These are phyloP conservation scores for Podila horticola DNA, from an alignment of 192 early-diverging fungal species.

Conservation along the genomic window DNA sequence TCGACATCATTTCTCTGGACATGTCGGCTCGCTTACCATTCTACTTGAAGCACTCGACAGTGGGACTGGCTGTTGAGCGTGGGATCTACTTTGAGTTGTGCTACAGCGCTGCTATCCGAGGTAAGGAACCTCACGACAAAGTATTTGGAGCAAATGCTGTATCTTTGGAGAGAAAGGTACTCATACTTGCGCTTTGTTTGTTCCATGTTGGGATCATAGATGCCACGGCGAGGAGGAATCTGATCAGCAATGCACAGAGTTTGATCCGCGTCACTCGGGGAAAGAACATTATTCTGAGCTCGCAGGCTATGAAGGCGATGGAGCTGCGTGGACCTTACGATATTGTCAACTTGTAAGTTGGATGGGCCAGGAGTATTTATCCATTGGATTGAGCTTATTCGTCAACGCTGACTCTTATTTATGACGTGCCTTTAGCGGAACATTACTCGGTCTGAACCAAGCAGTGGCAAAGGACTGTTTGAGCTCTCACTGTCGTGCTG, in stretches of 20 bases:
- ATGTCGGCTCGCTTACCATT: constrained; percentile 71
- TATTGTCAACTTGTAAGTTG: constrained; percentile 82
- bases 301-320: constrained; percentile 74
- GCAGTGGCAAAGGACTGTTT: constrained; percentile 64
- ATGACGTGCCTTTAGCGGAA: constrained; percentile 49
- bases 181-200: background rate
- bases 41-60: constrained; percentile 69
- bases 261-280: constrained; percentile 78
- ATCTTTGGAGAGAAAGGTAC: background rate
- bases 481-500: constrained; percentile 63
- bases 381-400: background rate
- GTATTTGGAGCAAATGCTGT: background rate
- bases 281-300: constrained; percentile 80
- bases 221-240: constrained; percentile 62
- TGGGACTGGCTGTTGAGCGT: constrained; percentile 75
- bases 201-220: constrained; percentile 51
- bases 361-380: no score
- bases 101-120: constrained; percentile 73
- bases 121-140: constrained; percentile 30
- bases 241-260: constrained; percentile 73
- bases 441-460: constrained; percentile 69
- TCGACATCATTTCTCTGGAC: constrained; percentile 88
- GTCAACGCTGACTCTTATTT: background rate
- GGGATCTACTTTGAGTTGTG: constrained; percentile 86
- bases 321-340: constrained; percentile 82